phyloP scores from a whole-genome alignment of 148 eudicot genomes.

The Rhododendron simsii region DNA sequence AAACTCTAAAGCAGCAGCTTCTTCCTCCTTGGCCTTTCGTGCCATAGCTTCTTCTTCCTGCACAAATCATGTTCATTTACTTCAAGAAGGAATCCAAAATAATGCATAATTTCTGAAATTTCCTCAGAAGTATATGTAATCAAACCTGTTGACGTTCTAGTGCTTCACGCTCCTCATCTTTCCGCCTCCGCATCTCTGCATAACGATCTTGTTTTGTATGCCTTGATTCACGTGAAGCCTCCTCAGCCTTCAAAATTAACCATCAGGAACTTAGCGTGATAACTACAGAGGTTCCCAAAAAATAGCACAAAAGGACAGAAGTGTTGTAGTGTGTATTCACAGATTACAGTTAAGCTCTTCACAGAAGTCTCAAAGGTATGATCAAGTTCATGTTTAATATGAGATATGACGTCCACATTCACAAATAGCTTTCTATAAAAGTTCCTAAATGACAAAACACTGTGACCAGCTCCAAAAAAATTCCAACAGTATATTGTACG shows the following conservation, averaged over 20 bases:
- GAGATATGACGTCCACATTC: neutral
- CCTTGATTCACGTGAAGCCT: constrained; percentile 81
- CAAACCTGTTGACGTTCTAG: constrained; percentile 69
- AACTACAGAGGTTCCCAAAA: neutral
- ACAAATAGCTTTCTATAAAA: neutral
- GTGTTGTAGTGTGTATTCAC: neutral
- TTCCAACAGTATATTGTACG: neutral
- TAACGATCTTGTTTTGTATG: constrained; percentile 76
- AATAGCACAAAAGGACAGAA: neutral
- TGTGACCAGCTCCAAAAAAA: neutral
- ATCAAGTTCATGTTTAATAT: neutral
- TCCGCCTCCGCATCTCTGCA: constrained; percentile 79
- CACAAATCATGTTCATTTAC: constrained; percentile 18
- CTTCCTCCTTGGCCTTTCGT: constrained; percentile 90
- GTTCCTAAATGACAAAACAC: neutral
- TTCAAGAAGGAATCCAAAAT: neutral
- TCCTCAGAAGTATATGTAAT: neutral
- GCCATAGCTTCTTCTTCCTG: constrained; percentile 98
- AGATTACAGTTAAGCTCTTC: neutral
- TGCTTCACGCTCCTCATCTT: constrained; percentile 94
- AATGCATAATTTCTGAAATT: neutral
- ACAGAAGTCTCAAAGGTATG: neutral
- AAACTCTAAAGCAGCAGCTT: constrained; percentile 86
- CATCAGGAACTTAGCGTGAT: neutral
- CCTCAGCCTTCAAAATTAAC: constrained; percentile 67